These are phyloP conservation scores for Pelargonium citronellum DNA, from an alignment of 441 rosid genomes.

Conservation along the genomic window DNA sequence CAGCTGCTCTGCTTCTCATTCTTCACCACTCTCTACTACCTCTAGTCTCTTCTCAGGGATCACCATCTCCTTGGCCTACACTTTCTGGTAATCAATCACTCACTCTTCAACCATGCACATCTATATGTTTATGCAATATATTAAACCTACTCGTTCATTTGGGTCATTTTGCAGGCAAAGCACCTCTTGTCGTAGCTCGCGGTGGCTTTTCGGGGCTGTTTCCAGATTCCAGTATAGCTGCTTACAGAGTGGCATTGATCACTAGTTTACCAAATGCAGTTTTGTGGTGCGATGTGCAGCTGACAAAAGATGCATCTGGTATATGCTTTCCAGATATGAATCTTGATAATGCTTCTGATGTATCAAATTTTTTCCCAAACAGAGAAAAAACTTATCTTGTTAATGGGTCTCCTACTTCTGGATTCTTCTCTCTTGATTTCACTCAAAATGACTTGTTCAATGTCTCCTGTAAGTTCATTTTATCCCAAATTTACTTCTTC, in stretches of 20 bases:
- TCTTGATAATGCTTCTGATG: constrained; percentile 44
- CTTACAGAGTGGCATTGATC: constrained; percentile 40
- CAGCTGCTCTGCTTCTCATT: constrained; percentile 24
- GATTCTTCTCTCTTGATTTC: constrained; percentile 3
- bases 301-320: constrained; percentile 68
- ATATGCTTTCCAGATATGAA: constrained; percentile 62
- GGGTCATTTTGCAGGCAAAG: constrained; percentile 43
- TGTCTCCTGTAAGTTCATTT: constrained; percentile 34
- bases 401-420: not conserved
- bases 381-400: not conserved
- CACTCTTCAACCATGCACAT: no score
- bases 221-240: constrained; percentile 49
- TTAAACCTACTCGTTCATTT: not conserved
- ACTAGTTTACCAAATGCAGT: constrained; percentile 35
- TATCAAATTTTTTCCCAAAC: constrained; percentile 3
- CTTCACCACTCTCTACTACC: constrained; percentile 30
- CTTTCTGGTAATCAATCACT: constrained; percentile 16
- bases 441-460: not conserved
- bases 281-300: constrained; percentile 79
- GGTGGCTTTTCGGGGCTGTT: constrained; percentile 88
- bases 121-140: no score
- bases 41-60: constrained; percentile 60
- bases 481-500: not conserved
- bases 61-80: constrained; percentile 51
- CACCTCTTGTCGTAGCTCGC: constrained; percentile 61